Evolutionary conservation across 2,329 filamentous ascomycete genomes (phyloP), one percentile per base, ranked within the genome.

Genomic region (Pyrenochaeta sp.): DNA sequence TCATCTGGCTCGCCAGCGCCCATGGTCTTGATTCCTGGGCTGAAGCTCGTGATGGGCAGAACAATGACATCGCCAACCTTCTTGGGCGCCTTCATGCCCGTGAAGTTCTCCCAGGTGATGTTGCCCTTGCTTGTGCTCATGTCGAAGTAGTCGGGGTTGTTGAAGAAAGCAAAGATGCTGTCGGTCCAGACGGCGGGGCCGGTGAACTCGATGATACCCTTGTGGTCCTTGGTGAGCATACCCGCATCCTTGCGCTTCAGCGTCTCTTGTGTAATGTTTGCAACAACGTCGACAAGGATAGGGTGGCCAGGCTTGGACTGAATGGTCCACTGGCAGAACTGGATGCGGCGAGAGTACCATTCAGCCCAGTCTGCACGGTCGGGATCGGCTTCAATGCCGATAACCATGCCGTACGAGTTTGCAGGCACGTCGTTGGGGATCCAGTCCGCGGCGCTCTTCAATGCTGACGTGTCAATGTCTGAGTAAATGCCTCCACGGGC

Each of bases 301-400:
- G 95, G 95, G 74, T 99, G 95, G 10, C 95, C 95, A 0, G 94
- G 90, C 77, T 99, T 99, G 51, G 90, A 82, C 77, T 98, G 94
- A 59, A 99, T 97, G 1, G 95, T 99, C 95, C 95, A 99, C 76
- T 99, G 95, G 78, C 95, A 99, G 77, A 99, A 98, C 74, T 98
- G 95, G 56, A 99, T 93, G 60, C 94, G 87, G 54, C 95, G 90
- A 60, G 92, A 95, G 81, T 98, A 99, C 95, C 94, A 98, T 1
- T 97, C 82, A 31, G 87, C 84, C 95, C 95, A 99, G 75, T 99
- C 95, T 3, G 86, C 85, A 42, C 95, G 87, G 75, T 98, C 92
- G 0, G 95, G 92, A 72, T 99, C 95, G 4, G 95, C 95, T 79
- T 99, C 95, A 62, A 99, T 97, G 54, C 95, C 95, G 68, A 98